These are phyloP conservation scores for Coprinopsis sp. DNA, from an alignment of 768 basidiomycete species.

Conservation along the genomic window DNA sequence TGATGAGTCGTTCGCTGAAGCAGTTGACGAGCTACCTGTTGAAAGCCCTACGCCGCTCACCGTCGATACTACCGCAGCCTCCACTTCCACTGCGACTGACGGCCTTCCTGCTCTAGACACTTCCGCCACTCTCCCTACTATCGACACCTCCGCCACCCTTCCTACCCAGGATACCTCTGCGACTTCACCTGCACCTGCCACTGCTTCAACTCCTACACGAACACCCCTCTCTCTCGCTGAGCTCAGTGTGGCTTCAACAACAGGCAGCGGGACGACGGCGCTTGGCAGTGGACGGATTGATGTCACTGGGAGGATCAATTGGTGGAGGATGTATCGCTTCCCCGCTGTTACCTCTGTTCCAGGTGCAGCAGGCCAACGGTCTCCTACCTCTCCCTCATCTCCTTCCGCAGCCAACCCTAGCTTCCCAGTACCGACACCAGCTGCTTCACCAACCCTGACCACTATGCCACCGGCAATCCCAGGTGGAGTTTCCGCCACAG, in stretches of 20 bases:
- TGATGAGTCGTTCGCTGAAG: conserved; percentile 7
- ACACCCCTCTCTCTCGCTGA: neutral
- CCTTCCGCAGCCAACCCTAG: neutral
- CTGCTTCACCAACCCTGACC: conserved; percentile 1
- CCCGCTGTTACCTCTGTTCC: conserved; percentile 50
- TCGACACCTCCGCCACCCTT: neutral
- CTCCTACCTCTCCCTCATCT: neutral
- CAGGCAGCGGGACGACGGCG: conserved; percentile 12
- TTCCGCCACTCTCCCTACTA: neutral
- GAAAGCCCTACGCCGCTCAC: neutral
- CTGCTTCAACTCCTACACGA: neutral
- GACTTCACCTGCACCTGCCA: conserved; percentile 1
- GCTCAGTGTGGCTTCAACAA: neutral
- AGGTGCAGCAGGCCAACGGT: conserved; percentile 15
- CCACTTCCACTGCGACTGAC: neutral
- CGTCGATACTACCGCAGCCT: neutral
- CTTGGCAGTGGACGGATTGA: conserved; percentile 22
- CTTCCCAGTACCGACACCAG: neutral
- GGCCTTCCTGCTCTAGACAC: too few species aligned
- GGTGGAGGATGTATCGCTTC: conserved; percentile 84
- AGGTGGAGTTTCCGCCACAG: neutral
- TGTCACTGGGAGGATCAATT: conserved; percentile 53
- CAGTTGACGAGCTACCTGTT: conserved; percentile 7
- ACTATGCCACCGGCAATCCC: neutral
- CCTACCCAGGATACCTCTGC: neutral